Percentiles rank a stretch among this genome's conserved stretches.
Conservation (phyloP, 306 rosid genomes). For the Cicer pinnatifidum region DNA sequence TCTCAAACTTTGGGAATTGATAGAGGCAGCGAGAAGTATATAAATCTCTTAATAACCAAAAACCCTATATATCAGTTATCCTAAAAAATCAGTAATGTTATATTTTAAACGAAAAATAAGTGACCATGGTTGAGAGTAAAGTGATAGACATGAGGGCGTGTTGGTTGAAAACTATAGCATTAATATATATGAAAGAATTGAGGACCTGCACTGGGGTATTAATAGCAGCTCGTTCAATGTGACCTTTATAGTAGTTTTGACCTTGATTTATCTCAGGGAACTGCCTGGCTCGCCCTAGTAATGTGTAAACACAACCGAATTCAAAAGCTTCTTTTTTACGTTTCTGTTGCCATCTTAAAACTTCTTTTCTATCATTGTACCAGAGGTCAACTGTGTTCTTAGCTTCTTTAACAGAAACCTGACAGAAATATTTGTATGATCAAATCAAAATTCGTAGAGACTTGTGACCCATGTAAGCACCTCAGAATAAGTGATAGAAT, state of each 20-base stretch:
- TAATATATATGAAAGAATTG: conserved; percentile 33
- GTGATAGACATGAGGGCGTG: conserved; percentile 15
- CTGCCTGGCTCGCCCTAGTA: conserved; percentile 80
- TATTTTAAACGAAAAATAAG: conserved; percentile 9
- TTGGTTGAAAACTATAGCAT: not conserved
- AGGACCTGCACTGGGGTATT: conserved; percentile 96
- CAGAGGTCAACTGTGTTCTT: conserved; percentile 78
- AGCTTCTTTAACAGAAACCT: conserved; percentile 92
- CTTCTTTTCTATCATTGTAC: conserved; percentile 92
- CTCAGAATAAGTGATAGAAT: conserved; percentile 30
- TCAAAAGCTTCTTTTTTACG: conserved; percentile 76
- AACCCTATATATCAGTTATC: not conserved
- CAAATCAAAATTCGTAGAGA: conserved; percentile 24
- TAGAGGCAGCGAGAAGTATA: not conserved
- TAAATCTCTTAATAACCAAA: not conserved
- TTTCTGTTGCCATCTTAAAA: conserved; percentile 69
- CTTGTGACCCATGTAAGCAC: conserved; percentile 8
- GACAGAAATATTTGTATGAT: conserved; percentile 41
- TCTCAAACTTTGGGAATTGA: conserved; percentile 7
- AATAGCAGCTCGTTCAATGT: conserved; percentile 96
- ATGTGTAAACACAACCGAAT: conserved; percentile 63
- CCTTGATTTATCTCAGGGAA: conserved; percentile 65
- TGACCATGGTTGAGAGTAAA: conserved; percentile 13
- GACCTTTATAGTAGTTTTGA: conserved; percentile 67
- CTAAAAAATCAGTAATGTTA: not conserved